Evolutionary conservation across 1,139 yeast species (phyloP).

Genomic region (Candida glucosophila): DNA sequence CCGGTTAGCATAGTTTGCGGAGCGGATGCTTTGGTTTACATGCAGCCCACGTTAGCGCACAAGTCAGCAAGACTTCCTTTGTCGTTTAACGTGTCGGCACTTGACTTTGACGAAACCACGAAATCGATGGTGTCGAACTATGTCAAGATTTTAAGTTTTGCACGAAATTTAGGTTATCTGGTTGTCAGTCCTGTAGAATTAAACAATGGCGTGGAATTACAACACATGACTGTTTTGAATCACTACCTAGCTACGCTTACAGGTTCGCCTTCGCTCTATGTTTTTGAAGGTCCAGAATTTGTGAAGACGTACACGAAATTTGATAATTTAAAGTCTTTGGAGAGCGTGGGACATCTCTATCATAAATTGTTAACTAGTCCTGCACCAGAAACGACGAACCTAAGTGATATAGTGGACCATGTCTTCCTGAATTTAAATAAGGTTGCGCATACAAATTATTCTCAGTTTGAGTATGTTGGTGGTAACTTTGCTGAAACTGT

Average conservation of each 20-base stretch:
- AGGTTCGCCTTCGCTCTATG: conserved; percentile 53
- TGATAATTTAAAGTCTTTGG: conserved; percentile 36
- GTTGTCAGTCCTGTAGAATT: conserved; percentile 61
- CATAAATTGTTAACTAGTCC: conserved; percentile 23
- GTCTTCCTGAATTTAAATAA: conserved; percentile 48
- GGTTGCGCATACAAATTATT: conserved; percentile 49
- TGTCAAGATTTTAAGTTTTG: conserved; percentile 52
- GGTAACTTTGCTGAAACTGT: conserved; percentile 53
- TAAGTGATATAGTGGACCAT: conserved; percentile 27
- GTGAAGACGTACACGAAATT: conserved; percentile 48
- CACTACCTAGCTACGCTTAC: conserved; percentile 49
- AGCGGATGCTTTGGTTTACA: conserved; percentile 57
- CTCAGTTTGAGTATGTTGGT: conserved; percentile 69
- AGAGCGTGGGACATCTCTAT: conserved; percentile 35
- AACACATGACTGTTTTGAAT: conserved; percentile 59
- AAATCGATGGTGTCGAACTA: conserved; percentile 59
- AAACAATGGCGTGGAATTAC: conserved; percentile 45
- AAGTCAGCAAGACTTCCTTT: conserved; percentile 43
- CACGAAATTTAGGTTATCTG: conserved; percentile 60
- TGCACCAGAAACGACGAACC: conserved; percentile 16
- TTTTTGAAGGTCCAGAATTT: conserved; percentile 74
- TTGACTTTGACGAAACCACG: conserved; percentile 51
- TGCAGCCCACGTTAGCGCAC: conserved; percentile 44
- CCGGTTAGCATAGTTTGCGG: conserved; percentile 54
- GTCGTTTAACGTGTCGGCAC: conserved; percentile 64